Conservation (phyloP, 2,329 filamentous ascomycete genomes). For the Ophiostoma himal-ulmi region DNA sequence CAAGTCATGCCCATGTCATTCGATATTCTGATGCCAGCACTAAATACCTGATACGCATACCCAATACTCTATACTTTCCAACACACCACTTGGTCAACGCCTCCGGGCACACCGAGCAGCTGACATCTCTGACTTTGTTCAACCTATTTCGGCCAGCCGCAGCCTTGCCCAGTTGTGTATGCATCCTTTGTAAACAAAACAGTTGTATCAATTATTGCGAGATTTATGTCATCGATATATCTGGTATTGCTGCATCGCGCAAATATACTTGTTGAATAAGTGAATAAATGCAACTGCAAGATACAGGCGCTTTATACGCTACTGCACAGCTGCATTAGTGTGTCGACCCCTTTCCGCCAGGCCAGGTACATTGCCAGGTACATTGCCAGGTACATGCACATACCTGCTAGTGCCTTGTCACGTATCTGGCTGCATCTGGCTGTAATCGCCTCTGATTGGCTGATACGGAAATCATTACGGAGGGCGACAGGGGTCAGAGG, state of each 20-base stretch:
- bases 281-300: neutral
- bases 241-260: too few species aligned
- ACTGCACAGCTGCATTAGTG: constrained; percentile 13
- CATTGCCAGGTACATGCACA: constrained; percentile 1
- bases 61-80: neutral
- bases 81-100: neutral
- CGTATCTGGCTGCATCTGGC: constrained; percentile 4
- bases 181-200: neutral
- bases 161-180: neutral
- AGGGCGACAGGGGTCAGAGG: neutral
- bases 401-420: neutral
- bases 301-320: neutral
- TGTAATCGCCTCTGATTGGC: neutral
- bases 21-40: too few species aligned
- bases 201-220: too few species aligned
- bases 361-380: neutral
- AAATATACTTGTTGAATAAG: too few species aligned
- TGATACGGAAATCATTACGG: neutral
- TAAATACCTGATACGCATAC: too few species aligned
- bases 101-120: constrained; percentile 3
- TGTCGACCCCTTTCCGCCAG: constrained; percentile 10
- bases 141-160: neutral
- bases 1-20: too few species aligned
- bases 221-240: neutral
- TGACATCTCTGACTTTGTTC: neutral